Percentiles rank a stretch among this genome's conserved stretches.
These are phyloP conservation scores for Nitzschia sp. DNA, from an alignment of 108 stramenopile genomes.

Conservation along the genomic window DNA sequence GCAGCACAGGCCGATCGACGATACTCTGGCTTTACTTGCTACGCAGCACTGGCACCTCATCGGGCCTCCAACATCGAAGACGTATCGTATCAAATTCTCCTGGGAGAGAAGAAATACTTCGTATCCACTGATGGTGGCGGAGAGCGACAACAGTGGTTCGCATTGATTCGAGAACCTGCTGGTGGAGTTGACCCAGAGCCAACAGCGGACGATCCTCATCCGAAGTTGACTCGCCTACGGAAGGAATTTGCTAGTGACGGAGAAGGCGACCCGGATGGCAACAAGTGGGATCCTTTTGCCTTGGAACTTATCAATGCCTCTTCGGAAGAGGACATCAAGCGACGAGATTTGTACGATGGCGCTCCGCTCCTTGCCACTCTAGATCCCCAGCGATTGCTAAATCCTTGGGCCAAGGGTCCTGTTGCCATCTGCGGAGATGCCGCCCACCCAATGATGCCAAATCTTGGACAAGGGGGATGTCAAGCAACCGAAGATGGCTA, in stretches of 20 bases:
- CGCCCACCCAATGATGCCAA: slow-evolving; percentile 95
- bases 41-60: slow-evolving; percentile 84
- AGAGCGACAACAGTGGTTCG: slow-evolving; percentile 98
- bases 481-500: slow-evolving; percentile 97
- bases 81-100: slow-evolving; percentile 88
- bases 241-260: slow-evolving; percentile 76
- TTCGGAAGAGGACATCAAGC: slow-evolving; percentile 93
- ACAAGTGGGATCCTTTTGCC: slow-evolving; percentile 92
- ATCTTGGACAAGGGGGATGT: slow-evolving; percentile 95
- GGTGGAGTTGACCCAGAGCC: slow-evolving; percentile 90
- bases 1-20: slow-evolving; percentile 78
- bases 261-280: slow-evolving; percentile 78
- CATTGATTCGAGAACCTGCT: slow-evolving; percentile 86
- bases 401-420: slow-evolving; percentile 87
- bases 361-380: slow-evolving; percentile 75
- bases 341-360: slow-evolving; percentile 96
- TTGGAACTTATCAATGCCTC: slow-evolving; percentile 89
- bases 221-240: slow-evolving; percentile 80
- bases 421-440: slow-evolving; percentile 95
- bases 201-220: slow-evolving; percentile 80
- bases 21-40: slow-evolving; percentile 89
- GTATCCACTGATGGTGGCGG: slow-evolving; percentile 96
- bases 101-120: slow-evolving; percentile 94
- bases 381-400: slow-evolving; percentile 57
- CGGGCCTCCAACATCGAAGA: slow-evolving; percentile 89